phyloP scores from a whole-genome alignment of 2,329 filamentous ascomycete genomes.

The Colletotrichum kahawae region DNA sequence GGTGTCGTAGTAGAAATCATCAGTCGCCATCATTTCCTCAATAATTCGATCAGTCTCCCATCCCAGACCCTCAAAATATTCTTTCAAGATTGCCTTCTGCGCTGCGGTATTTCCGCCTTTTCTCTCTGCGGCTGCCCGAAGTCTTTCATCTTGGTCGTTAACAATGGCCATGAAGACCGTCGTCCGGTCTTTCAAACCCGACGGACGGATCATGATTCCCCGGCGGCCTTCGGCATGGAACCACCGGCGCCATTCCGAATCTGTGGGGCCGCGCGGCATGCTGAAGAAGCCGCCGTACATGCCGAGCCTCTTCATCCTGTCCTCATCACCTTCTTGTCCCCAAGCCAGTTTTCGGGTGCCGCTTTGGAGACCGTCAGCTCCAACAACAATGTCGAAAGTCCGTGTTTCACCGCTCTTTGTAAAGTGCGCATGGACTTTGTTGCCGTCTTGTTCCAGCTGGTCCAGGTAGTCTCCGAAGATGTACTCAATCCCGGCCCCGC shows the following conservation, averaged over 20 bases:
- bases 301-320: constrained; percentile 31
- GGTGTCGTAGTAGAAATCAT: constrained; percentile 50
- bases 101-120: constrained; percentile 28
- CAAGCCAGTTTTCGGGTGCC: constrained; percentile 46
- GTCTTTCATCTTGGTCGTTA: constrained; percentile 30
- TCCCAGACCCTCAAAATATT: constrained; percentile 47
- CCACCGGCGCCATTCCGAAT: constrained; percentile 26
- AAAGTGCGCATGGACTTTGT: constrained; percentile 41
- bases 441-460: constrained; percentile 31
- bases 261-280: constrained; percentile 32
- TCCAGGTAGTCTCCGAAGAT: constrained; percentile 33
- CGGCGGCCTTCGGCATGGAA: constrained; percentile 41
- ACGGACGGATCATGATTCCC: constrained; percentile 41
- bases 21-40: constrained; percentile 34
- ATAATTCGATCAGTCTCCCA: constrained; percentile 48
- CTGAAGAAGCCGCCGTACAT: constrained; percentile 45
- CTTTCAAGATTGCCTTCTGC: constrained; percentile 43
- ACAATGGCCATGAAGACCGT: constrained; percentile 32
- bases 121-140: constrained; percentile 1
- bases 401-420: constrained; percentile 43
- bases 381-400: constrained; percentile 57
- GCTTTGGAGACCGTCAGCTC: constrained; percentile 59
- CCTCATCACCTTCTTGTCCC: constrained; percentile 29
- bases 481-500: constrained; percentile 24
- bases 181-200: constrained; percentile 25